Conservation (phyloP, 1,284 basidiomycete genomes). For the Ganoderma sp. region DNA sequence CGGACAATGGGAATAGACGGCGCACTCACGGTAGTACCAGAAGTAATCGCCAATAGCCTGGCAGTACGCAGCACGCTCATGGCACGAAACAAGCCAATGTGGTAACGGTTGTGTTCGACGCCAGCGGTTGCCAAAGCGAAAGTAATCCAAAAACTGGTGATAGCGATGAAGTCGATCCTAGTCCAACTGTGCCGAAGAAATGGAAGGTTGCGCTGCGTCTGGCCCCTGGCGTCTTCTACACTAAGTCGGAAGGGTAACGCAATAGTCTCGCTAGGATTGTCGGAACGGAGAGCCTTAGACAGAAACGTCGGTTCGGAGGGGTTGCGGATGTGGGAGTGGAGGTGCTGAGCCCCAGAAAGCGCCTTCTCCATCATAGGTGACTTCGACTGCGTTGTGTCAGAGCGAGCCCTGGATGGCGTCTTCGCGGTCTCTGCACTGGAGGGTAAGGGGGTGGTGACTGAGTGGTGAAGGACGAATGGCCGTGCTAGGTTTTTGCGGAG, state of each 20-base stretch:
- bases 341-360: slow-evolving; percentile 27
- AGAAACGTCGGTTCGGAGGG: slow-evolving; percentile 53
- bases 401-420: slow-evolving; percentile 34
- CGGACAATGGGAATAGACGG: background rate
- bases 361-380: slow-evolving; percentile 44
- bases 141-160: slow-evolving; percentile 82
- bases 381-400: slow-evolving; percentile 41
- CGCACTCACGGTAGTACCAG: slow-evolving; percentile 82
- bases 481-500: slow-evolving; percentile 48
- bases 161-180: slow-evolving; percentile 87
- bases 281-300: slow-evolving; percentile 55
- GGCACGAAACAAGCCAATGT: slow-evolving; percentile 90
- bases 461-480: slow-evolving; percentile 50
- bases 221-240: slow-evolving; percentile 58
- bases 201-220: slow-evolving; percentile 70
- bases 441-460: slow-evolving; percentile 25
- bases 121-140: slow-evolving; percentile 75
- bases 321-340: slow-evolving; percentile 40
- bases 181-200: slow-evolving; percentile 96
- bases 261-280: slow-evolving; percentile 50
- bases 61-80: slow-evolving; percentile 88
- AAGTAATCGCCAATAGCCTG: slow-evolving; percentile 86
- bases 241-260: slow-evolving; percentile 73
- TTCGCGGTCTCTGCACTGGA: slow-evolving; percentile 20
- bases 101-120: slow-evolving; percentile 67